Evolutionary conservation across 106 monocot species (phyloP), one percentile per base, ranked within the genome.

Genomic region (Chionographis japonica): DNA sequence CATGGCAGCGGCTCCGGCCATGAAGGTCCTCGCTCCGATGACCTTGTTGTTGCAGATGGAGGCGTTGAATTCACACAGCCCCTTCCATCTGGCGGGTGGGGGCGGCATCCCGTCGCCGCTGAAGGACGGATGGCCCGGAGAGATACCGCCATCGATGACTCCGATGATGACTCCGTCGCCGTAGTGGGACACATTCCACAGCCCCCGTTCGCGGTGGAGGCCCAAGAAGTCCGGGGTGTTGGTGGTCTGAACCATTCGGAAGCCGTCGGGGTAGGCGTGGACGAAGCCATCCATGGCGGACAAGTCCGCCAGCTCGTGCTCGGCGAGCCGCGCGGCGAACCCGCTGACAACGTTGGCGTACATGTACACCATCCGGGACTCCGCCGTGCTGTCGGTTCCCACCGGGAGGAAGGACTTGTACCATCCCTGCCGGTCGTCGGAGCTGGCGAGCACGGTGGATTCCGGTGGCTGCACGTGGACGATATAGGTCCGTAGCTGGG

Each of bases 31-130:
- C 14, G 68, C 69, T 12, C 82, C 75, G 52, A 86, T 79, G 53
- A 82, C 68, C 68, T 82, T 81, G 69, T 82, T 82, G 61, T 80
- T 84, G 63, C 79, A 79, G 27, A 9, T 14, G 2, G 58, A 55
- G 12, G 60, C 46, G 40, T 52, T 37, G 27, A 71, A 40, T 4
- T 68, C 72, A 13, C 75, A 72, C 12, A 9, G 19, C 12, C 71
- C 68, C 39, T 72, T 80, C 74, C 78, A 78, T 15, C 60, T 74
- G 3, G 74, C n/a, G 1, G 74, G 79, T 38, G 79, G 74, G 12
- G 57, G 37, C 1, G 69, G 74, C 58, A 68, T 68, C 10, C 27
- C 55, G 46, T 19, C 56, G 62, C 39, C 73, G 37, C 68, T 68
- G 54, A 46, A 46, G 70, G 70, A 20, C 51, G 62, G 49, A 52